Evolutionary conservation across 1,284 basidiomycete genomes (phyloP).

Genomic region (Apiotrichum gracile): DNA sequence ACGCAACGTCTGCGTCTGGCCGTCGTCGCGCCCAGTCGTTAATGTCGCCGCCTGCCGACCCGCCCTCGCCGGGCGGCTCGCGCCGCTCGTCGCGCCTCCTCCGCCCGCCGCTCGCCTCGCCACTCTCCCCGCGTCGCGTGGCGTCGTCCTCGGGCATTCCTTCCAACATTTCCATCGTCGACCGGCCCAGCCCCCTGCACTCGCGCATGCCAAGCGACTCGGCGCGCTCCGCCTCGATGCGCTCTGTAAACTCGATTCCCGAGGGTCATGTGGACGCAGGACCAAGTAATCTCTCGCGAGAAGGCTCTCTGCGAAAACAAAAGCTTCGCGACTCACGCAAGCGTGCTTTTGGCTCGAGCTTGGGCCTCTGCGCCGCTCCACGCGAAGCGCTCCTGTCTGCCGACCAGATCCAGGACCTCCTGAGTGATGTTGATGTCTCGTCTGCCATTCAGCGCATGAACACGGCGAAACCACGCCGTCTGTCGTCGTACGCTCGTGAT

Average conservation of each 20-base stretch:
- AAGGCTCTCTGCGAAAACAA: background rate
- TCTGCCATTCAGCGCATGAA: conserved; percentile 32
- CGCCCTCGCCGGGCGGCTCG: background rate
- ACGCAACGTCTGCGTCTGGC: conserved; percentile 3
- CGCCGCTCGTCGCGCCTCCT: conserved; percentile 5
- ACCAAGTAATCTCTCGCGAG: background rate
- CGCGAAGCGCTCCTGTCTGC: conserved; percentile 22
- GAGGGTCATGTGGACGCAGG: background rate
- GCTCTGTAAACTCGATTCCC: background rate
- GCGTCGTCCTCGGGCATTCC: conserved; percentile 3
- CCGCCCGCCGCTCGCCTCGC: background rate
- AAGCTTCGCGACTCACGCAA: background rate
- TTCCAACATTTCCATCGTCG: background rate
- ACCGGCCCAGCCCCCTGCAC: background rate
- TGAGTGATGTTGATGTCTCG: conserved; percentile 34
- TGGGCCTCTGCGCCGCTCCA: conserved; percentile 22
- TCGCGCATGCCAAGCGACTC: background rate
- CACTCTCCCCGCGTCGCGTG: background rate
- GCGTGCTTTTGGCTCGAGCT: conserved; percentile 23
- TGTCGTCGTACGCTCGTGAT: background rate
- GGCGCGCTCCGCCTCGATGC: background rate
- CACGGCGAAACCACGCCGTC: background rate
- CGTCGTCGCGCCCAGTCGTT: conserved; percentile 24
- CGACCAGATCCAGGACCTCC: conserved; percentile 39
- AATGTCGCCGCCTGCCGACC: conserved; percentile 6